Evolutionary conservation across 495 filamentous ascomycete genomes (phyloP).

Genomic region (Evansstolkia leycettana): DNA sequence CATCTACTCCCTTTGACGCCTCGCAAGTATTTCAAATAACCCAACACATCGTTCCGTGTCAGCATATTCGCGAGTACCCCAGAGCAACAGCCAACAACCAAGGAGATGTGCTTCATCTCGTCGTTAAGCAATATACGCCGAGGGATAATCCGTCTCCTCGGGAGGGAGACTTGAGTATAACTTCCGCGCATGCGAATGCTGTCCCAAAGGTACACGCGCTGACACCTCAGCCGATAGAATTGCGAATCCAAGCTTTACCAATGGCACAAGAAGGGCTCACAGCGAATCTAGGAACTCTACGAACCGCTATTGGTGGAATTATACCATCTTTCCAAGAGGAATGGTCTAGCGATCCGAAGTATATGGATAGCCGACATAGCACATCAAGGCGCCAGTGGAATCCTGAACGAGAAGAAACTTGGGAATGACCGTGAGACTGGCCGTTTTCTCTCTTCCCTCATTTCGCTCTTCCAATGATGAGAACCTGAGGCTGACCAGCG

Average conservation of each 20-base stretch:
- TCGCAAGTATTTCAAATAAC: constrained; percentile 9
- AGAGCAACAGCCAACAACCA: constrained; percentile 38
- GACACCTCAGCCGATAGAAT: background rate
- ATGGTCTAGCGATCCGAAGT: constrained; percentile 42
- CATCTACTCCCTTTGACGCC: too few species aligned
- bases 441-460: too few species aligned
- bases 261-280: too few species aligned
- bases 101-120: constrained; percentile 36
- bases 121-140: constrained; percentile 61
- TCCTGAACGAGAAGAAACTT: constrained; percentile 50
- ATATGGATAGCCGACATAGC: constrained; percentile 65
- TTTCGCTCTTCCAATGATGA: too few species aligned
- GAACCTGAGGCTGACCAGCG: background rate
- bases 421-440: constrained; percentile 52
- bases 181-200: constrained; percentile 60
- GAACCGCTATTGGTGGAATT: constrained; percentile 64
- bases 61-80: constrained; percentile 51
- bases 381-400: constrained; percentile 49
- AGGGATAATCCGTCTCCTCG: constrained; percentile 36
- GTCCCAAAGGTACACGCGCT: constrained; percentile 46
- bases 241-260: too few species aligned
- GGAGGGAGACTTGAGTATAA: constrained; percentile 53
- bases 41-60: constrained; percentile 38
- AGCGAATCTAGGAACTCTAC: constrained; percentile 63
- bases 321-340: constrained; percentile 11